phyloP scores from a whole-genome alignment of 2,329 filamentous ascomycete species.

The Leptographium flavum region DNA sequence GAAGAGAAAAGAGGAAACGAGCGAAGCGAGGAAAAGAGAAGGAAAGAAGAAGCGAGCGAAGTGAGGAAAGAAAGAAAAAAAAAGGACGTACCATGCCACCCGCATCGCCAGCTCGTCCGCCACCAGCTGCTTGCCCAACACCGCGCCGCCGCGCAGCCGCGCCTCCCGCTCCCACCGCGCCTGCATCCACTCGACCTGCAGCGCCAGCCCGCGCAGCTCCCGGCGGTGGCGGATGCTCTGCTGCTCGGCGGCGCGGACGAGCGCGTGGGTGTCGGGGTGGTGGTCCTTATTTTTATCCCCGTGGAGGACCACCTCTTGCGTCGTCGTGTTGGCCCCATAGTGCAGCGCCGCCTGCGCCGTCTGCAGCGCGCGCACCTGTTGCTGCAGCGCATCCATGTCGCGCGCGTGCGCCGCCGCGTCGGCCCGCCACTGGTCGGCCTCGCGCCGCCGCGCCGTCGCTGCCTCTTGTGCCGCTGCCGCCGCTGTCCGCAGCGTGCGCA shows the following conservation, averaged over 20 bases:
- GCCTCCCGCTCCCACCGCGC: constrained; percentile 70
- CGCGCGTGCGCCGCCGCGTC: constrained; percentile 39
- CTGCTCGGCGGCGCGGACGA: constrained; percentile 41
- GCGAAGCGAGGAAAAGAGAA: background rate
- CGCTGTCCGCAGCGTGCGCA: constrained; percentile 37
- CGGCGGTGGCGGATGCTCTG: constrained; percentile 57
- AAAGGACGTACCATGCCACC: constrained; percentile 66
- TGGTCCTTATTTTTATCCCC: too few species aligned
- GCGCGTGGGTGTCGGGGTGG: constrained; percentile 41
- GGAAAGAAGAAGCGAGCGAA: constrained; percentile 22
- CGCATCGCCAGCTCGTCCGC: constrained; percentile 67
- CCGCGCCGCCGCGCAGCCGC: constrained; percentile 63
- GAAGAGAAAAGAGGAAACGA: background rate
- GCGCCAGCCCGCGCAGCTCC: constrained; percentile 67
- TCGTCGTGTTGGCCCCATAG: constrained; percentile 4
- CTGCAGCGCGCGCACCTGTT: constrained; percentile 33
- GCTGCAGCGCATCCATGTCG: constrained; percentile 23
- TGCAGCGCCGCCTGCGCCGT: constrained; percentile 18
- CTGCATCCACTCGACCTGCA: constrained; percentile 86
- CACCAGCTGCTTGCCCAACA: constrained; percentile 78
- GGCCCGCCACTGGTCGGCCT: constrained; percentile 38
- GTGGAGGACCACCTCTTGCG: background rate
- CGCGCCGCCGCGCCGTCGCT: constrained; percentile 20
- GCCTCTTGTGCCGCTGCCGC: too few species aligned
- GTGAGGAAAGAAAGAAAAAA: background rate